Evolutionary conservation across 1,284 basidiomycete species (phyloP), one percentile per base, ranked within the genome.

Genomic region (Ceratobasidium sp.): DNA sequence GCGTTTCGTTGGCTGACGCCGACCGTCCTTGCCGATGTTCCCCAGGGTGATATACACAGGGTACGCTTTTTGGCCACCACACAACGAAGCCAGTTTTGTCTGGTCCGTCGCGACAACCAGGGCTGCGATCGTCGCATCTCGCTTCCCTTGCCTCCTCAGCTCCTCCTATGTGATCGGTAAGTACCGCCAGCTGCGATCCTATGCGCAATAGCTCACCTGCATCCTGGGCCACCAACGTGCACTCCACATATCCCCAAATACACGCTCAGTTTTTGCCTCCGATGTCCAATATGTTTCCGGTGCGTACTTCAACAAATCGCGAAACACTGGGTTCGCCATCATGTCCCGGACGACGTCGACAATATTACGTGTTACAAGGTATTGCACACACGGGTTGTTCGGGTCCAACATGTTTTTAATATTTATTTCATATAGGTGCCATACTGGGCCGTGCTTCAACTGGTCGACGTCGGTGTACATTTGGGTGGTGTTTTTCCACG

Each of bases 41-140:
- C 73, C 73, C 28, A 74, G 6, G 2, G 46, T 44, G 0, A 74
- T 1, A 28, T 74, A 74, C 3, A 74, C 69, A 4, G 72, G 63
- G 53, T 74, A 66, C 7, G 61, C 69, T 9, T 66, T 28, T 54
- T 74, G 64, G 18, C 48, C 62, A 64, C 51, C 30, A 48, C 44
- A 16, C 30, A 18, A n/a, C 40, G 62, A 33, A 21, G 28, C 53
- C 11, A 75, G 69, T 5, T 59, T 40, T 21, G 75, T 75, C 16
- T 72, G 40, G 54, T 75, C 72, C 21, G 48, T 23, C 21, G 21
- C 21, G 21, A 49, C 11, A 16, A 70, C 36, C 12, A 70, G 14
- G 16, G 40, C 16, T 11, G 23, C 54, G 7, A 70, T 25, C 7
- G 67, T 70, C 5, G 44, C 67, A 11, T 36, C 40, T 16, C 23